These are phyloP conservation scores for Trichomonascus vanleenenianus DNA, from an alignment of 805 yeast species.

Conservation along the genomic window DNA sequence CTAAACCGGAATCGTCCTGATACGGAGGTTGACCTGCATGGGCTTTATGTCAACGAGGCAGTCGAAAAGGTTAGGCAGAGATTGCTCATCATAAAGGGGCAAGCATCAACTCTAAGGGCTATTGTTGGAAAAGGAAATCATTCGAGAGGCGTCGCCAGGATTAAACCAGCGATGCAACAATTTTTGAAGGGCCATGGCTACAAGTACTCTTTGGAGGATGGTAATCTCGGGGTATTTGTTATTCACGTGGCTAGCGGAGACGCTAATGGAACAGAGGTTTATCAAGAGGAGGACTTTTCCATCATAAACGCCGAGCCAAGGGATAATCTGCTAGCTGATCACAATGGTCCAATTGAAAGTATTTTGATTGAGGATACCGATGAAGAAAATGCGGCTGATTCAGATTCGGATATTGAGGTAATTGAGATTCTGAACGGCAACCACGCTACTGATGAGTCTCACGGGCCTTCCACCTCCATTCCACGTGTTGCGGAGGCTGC, in stretches of 20 bases:
- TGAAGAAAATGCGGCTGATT: too few relatives aligned
- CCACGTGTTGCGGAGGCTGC: too few relatives aligned
- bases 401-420: too few relatives aligned
- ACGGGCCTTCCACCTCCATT: too few relatives aligned
- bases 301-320: too few relatives aligned
- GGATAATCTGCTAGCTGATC: too few relatives aligned
- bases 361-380: too few relatives aligned
- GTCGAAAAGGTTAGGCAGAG: conserved; percentile 66
- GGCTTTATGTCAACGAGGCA: conserved; percentile 85
- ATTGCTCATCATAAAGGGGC: conserved; percentile 40
- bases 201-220: conserved; percentile 51
- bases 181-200: conserved; percentile 62
- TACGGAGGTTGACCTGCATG: conserved; percentile 91
- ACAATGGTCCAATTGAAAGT: too few relatives aligned
- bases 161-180: conserved; percentile 82
- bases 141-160: conserved; percentile 72
- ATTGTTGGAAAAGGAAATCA: conserved; percentile 94
- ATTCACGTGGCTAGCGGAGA: conserved; percentile 44
- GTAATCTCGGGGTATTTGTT: conserved; percentile 74
- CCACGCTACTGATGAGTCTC: too few relatives aligned
- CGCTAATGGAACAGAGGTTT: too few relatives aligned
- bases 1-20: conserved; percentile 77
- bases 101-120: conserved; percentile 60
- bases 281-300: too few relatives aligned
- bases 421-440: too few relatives aligned